Conservation (phyloP, 768 basidiomycete species). For the Auriscalpium orientale region DNA sequence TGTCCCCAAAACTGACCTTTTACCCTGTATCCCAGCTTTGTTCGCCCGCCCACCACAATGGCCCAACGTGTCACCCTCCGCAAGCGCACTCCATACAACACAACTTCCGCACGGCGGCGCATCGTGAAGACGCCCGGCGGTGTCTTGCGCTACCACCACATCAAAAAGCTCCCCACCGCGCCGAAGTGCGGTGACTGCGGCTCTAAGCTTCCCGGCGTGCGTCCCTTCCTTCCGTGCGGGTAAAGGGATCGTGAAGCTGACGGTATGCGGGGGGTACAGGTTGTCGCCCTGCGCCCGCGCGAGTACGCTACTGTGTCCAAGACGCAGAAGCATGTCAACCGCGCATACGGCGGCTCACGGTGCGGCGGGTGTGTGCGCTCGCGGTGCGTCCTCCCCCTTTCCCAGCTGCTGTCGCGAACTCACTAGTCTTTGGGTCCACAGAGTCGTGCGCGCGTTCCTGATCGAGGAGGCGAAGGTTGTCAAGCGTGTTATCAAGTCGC, state of each 20-base stretch:
- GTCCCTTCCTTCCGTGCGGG: slow-evolving; percentile 24
- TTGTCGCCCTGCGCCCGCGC: slow-evolving; percentile 93
- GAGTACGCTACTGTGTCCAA: slow-evolving; percentile 95
- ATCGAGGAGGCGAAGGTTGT: slow-evolving; percentile 99
- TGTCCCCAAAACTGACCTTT: not conserved
- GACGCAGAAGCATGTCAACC: slow-evolving; percentile 91
- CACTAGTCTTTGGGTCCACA: slow-evolving; percentile 23
- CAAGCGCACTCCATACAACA: slow-evolving; percentile 98
- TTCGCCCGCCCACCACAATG: slow-evolving; percentile 41
- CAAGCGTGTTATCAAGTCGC: slow-evolving; percentile 97
- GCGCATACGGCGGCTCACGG: slow-evolving; percentile 96
- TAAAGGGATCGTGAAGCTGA: not conserved
- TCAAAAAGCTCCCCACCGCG: slow-evolving; percentile 86
- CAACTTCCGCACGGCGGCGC: slow-evolving; percentile 90
- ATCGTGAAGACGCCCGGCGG: slow-evolving; percentile 98
- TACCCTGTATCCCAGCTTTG: not conserved
- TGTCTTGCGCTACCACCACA: slow-evolving; percentile 94
- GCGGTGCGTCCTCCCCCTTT: slow-evolving; percentile 47
- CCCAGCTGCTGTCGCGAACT: slow-evolving; percentile 2
- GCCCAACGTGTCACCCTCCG: slow-evolving; percentile 99
- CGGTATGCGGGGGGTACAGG: slow-evolving; percentile 34
- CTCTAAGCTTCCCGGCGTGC: slow-evolving; percentile 85
- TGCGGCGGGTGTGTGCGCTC: slow-evolving; percentile 95
- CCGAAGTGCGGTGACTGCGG: slow-evolving; percentile 99
- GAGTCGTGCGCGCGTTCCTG: slow-evolving; percentile 96